Conservation (phyloP, 768 basidiomycete genomes). For the Paxillus ammoniavirescens region DNA sequence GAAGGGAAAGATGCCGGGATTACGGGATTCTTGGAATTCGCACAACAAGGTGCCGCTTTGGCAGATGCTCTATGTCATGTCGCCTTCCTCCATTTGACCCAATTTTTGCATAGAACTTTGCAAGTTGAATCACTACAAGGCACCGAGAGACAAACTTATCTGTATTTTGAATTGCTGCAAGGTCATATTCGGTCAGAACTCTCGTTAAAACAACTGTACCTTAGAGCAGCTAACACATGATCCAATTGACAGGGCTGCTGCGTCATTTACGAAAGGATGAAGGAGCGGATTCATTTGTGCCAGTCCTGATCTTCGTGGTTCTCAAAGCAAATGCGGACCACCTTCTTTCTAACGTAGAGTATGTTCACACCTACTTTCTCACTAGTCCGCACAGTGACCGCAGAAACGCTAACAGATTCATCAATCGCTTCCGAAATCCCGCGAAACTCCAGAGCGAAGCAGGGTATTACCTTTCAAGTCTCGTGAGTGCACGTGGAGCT, state of each 20-base stretch:
- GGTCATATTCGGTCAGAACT: conserved; percentile 88
- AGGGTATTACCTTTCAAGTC: conserved; percentile 94
- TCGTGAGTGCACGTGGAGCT: conserved; percentile 49
- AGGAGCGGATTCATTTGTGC: conserved; percentile 93
- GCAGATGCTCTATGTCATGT: background rate
- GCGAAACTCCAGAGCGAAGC: conserved; percentile 90
- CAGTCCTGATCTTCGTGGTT: conserved; percentile 91
- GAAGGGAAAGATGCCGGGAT: conserved; percentile 48
- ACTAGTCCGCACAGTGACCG: background rate
- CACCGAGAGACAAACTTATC: conserved; percentile 96
- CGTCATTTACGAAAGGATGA: conserved; percentile 83
- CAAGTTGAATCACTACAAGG: conserved; percentile 99
- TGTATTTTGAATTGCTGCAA: conserved; percentile 98
- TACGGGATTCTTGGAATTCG: conserved; percentile 84
- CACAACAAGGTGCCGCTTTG: conserved; percentile 67
- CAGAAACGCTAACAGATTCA: conserved; percentile 59
- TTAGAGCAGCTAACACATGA: background rate
- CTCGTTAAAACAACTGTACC: conserved; percentile 9
- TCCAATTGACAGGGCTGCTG: conserved; percentile 63
- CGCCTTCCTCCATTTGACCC: background rate
- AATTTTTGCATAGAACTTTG: conserved; percentile 61
- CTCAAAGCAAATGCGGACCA: conserved; percentile 93
- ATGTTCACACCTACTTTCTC: conserved; percentile 23
- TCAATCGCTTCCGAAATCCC: conserved; percentile 91
- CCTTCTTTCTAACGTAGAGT: conserved; percentile 95